Evolutionary conservation across 179 eudicot species (phyloP).

Genomic region (Actinidia arguta): DNA sequence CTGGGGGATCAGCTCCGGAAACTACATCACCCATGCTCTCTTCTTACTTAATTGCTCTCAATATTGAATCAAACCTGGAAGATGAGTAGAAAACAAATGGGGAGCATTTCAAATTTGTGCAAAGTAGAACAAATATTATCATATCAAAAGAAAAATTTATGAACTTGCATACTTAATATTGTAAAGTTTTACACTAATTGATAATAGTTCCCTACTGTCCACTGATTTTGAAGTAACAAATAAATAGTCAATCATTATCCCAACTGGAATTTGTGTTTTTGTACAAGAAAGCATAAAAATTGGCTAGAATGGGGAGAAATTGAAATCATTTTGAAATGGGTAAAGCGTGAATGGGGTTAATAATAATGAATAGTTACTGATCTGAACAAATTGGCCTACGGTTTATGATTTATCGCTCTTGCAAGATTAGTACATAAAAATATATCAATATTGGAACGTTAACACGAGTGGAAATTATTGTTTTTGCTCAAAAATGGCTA

Average conservation of each 20-base stretch:
- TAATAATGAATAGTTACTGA: background rate
- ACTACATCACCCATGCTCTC: conserved; percentile 63
- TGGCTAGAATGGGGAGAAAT: background rate
- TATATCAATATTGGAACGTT: background rate
- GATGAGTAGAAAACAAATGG: background rate
- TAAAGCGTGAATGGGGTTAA: background rate
- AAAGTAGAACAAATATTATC: too few relatives aligned
- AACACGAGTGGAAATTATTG: background rate
- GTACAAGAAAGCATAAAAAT: background rate
- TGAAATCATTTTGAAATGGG: background rate
- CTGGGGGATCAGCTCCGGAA: conserved; percentile 51
- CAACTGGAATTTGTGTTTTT: background rate
- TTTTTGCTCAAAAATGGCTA: background rate
- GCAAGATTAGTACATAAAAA: background rate
- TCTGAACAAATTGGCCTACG: background rate
- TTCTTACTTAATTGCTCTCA: background rate
- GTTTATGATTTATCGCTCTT: background rate
- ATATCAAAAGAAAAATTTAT: too few relatives aligned
- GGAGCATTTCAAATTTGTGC: too few relatives aligned
- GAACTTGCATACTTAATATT: too few relatives aligned
- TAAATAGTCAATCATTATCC: background rate
- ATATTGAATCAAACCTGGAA: conserved; percentile 5
- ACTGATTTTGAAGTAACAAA: too few relatives aligned
- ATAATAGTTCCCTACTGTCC: too few relatives aligned
- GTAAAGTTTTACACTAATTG: too few relatives aligned